Base-by-base conservation (phyloP, 2,329 filamentous ascomycete genomes). In the Karstenula rhodostoma region DNA sequence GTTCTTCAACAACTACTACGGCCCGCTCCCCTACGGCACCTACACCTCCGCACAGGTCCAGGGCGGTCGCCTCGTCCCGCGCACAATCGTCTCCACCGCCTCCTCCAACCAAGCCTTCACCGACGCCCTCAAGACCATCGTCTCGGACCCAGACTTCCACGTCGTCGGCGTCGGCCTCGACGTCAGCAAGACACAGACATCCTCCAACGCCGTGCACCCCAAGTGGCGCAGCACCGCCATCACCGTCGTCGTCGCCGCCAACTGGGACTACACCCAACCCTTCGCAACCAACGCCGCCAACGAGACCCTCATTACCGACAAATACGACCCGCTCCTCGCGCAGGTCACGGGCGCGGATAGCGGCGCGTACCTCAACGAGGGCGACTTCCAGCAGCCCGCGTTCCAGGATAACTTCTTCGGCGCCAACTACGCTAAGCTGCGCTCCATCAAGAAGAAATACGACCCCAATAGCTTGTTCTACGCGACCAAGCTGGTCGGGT, bases 371-470 rank as follows among this genome's bases (percentile, higher is more conserved):
- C 13, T 47, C 44, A 47, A 47, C 13, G 44, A 47, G 22, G 44
- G 44, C 23, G 44, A 47, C 44, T 47, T 47, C 44, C 22, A 47
- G n/a, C 22, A 47, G 8, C 44, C 44, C 10, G 12, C 22, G 8
- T 50, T 25, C 25, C 29, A 50, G 17, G 13, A 19, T 15, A 33
- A 32, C 8, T 35, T 19, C 17, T 50, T 33, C 47, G 47, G 47
- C 17, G 15, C 47, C 27, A 50, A 50, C 47, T 50, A 50, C 47
- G 12, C 25, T 17, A 25, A 35, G 17, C 47, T 50, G 17, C 47
- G 29, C 27, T 17, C 25, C 5, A 33, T 50, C 47, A 50, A 50
- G 47, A 32, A 33, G 2, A 50, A 50, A 27, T 50, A 50, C n/a
- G 47, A 50, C 32, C 47, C 47, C 9, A 32, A 50, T 7, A 15